Evolutionary conservation across 768 basidiomycete genomes (phyloP).

Genomic region (Gloeopeniophorella convolvens): DNA sequence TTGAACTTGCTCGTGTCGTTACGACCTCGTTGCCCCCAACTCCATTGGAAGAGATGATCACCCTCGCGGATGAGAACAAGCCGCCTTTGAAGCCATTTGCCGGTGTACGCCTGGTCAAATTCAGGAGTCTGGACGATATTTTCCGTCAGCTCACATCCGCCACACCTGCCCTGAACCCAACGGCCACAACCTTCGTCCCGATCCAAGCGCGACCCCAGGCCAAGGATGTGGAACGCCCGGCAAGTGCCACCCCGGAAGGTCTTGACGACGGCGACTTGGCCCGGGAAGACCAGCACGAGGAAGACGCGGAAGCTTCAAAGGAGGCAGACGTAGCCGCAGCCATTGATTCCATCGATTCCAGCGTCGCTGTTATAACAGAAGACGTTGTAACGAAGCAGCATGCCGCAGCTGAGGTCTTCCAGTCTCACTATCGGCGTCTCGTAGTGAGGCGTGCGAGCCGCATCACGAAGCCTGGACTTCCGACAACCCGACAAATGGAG

Average conservation of each 20-base stretch:
- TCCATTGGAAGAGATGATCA: slow-evolving; percentile 14
- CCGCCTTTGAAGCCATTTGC: background rate
- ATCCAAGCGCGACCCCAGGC: background rate
- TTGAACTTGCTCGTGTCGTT: background rate
- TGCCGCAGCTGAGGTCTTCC: slow-evolving; percentile 6
- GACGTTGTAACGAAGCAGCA: background rate
- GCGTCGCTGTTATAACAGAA: background rate
- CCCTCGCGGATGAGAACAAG: background rate
- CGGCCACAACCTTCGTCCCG: slow-evolving; percentile 9
- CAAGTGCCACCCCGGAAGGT: background rate
- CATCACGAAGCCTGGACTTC: slow-evolving; percentile 4
- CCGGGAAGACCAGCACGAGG: slow-evolving; percentile 1
- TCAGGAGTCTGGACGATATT: slow-evolving; percentile 6
- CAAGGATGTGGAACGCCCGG: background rate
- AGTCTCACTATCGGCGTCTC: slow-evolving; percentile 7
- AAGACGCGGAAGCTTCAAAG: slow-evolving; percentile 5
- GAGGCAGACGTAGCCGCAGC: background rate
- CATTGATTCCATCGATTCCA: slow-evolving; percentile 9
- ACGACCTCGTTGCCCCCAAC: slow-evolving; percentile 9
- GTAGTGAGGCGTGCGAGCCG: background rate
- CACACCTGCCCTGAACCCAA: slow-evolving; percentile 6
- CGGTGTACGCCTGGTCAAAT: slow-evolving; percentile 1
- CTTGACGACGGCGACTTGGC: background rate
- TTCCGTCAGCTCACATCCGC: slow-evolving; percentile 2
- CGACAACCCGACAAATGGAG: slow-evolving; percentile 2